Conservation (phyloP, 495 filamentous ascomycete species). For the Penicillium robsamsonii region DNA sequence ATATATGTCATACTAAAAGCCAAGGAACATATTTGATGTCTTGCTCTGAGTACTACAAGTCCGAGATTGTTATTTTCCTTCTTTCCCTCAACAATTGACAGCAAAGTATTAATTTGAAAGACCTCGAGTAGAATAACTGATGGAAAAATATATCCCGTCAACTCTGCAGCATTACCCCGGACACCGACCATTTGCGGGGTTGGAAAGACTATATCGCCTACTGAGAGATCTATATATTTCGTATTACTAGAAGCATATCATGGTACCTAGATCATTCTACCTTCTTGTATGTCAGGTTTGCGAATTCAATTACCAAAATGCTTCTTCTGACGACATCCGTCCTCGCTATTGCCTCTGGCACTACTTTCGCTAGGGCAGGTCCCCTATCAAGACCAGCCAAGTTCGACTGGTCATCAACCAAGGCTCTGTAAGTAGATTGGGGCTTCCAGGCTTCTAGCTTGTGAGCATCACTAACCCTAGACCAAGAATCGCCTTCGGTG, state of each 20-base stretch:
- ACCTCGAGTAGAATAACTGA: background rate
- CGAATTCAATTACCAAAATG: constrained; percentile 6
- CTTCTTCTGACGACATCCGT: background rate
- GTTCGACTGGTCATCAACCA: constrained; percentile 36
- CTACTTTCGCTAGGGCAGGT: constrained; percentile 2
- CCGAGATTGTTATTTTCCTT: background rate
- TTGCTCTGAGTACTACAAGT: background rate
- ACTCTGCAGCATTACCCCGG: background rate
- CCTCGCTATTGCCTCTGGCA: constrained; percentile 2
- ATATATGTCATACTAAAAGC: background rate
- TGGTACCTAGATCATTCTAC: background rate
- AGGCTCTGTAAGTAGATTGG: constrained; percentile 25
- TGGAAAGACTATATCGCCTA: background rate
- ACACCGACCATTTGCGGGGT: background rate
- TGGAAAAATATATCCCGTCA: background rate
- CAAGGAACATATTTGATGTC: background rate
- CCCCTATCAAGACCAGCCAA: constrained; percentile 13
- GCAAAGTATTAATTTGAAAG: background rate
- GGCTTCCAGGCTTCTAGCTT: background rate
- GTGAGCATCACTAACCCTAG: background rate
- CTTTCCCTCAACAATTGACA: background rate
- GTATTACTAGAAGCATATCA: background rate
- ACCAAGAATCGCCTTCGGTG: constrained; percentile 49
- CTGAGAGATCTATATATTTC: background rate
- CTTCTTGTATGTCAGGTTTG: background rate